A percentile compares a stretch with the other conserved stretches of the same genome.
Conservation (phyloP, 1,284 basidiomycete genomes). For the Ceratobasidium sp. region DNA sequence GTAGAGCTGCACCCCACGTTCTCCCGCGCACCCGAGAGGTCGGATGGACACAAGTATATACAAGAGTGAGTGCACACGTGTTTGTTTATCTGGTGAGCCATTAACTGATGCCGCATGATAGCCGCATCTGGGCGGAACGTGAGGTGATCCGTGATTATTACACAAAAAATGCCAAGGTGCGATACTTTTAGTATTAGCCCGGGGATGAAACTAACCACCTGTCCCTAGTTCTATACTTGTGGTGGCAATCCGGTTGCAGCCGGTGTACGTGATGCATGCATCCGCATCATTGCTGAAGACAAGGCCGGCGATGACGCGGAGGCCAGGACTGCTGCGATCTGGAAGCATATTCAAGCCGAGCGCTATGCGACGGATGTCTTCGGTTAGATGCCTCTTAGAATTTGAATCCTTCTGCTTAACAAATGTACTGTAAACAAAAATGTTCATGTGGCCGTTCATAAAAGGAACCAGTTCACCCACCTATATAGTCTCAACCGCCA, state of each 20-base stretch:
- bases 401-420: too few relatives aligned
- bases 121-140: slow-evolving; percentile 44
- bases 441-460: too few relatives aligned
- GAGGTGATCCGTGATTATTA: slow-evolving; percentile 21
- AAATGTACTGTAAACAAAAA: too few relatives aligned
- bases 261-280: slow-evolving; percentile 31
- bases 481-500: too few relatives aligned
- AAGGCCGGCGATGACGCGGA: neutral
- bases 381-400: slow-evolving; percentile 13
- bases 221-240: slow-evolving; percentile 38
- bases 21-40: slow-evolving; percentile 60
- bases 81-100: slow-evolving; percentile 5
- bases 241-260: slow-evolving; percentile 22
- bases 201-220: neutral
- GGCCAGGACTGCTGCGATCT: slow-evolving; percentile 15
- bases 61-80: slow-evolving; percentile 62
- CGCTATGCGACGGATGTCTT: slow-evolving; percentile 46
- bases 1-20: slow-evolving; percentile 68
- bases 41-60: slow-evolving; percentile 65
- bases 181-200: neutral
- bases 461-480: too few relatives aligned
- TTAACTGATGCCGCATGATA: neutral
- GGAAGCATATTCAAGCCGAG: slow-evolving; percentile 31
- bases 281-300: slow-evolving; percentile 37
- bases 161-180: slow-evolving; percentile 19